Evolutionary conservation across 2,329 filamentous ascomycete species (phyloP).

Genomic region (Ceratocystis cacaofunesta): DNA sequence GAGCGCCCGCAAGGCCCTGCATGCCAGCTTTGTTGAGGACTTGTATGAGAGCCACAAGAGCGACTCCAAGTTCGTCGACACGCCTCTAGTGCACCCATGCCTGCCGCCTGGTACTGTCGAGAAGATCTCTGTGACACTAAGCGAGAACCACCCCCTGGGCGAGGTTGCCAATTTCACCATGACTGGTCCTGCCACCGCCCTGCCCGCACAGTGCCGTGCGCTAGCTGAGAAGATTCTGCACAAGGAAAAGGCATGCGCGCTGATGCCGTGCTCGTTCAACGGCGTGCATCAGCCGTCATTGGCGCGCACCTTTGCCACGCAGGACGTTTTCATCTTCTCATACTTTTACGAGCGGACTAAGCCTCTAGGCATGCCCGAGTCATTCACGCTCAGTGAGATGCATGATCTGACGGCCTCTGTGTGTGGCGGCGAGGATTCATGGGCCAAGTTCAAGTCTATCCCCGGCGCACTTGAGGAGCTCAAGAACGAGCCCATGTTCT

Average conservation of each 20-base stretch:
- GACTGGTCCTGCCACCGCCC: slow-evolving; percentile 61
- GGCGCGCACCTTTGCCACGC: slow-evolving; percentile 76
- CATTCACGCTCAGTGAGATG: slow-evolving; percentile 82
- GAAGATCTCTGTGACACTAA: slow-evolving; percentile 57
- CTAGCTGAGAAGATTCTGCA: slow-evolving; percentile 80
- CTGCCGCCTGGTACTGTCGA: slow-evolving; percentile 60
- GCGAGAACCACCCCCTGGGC: slow-evolving; percentile 50
- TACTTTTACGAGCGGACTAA: slow-evolving; percentile 96
- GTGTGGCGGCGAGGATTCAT: slow-evolving; percentile 60
- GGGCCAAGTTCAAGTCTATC: slow-evolving; percentile 63
- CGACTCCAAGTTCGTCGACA: slow-evolving; percentile 51
- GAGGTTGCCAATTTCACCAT: slow-evolving; percentile 60
- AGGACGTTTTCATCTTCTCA: slow-evolving; percentile 92
- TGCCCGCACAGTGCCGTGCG: slow-evolving; percentile 75
- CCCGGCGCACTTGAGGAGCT: slow-evolving; percentile 70
- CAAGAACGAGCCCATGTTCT: slow-evolving; percentile 70
- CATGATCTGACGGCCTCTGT: slow-evolving; percentile 74
- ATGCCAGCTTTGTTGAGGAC: slow-evolving; percentile 58
- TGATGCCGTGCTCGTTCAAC: slow-evolving; percentile 96
- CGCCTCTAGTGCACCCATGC: slow-evolving; percentile 69
- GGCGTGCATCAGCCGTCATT: slow-evolving; percentile 88
- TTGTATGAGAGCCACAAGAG: slow-evolving; percentile 48
- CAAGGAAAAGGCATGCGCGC: slow-evolving; percentile 67
- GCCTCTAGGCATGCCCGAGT: slow-evolving; percentile 94
- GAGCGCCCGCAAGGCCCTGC: slow-evolving; percentile 78